phyloP scores from a whole-genome alignment of 192 early-diverging fungal species.

The Backusella mclennaniae region DNA sequence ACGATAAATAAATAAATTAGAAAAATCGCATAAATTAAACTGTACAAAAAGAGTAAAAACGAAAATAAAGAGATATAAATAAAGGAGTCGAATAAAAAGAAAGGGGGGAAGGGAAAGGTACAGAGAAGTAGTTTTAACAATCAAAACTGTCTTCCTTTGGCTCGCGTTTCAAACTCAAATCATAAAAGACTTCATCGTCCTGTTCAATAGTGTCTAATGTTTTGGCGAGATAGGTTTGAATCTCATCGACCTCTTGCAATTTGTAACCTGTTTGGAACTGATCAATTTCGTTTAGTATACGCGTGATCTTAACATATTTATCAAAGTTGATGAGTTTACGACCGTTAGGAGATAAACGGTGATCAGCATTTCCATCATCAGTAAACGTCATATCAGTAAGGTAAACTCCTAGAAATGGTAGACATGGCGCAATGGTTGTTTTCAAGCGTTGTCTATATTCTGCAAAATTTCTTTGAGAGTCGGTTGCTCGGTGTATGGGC shows the following conservation, averaged over 20 bases:
- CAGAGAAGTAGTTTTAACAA: neutral
- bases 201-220: conserved; percentile 55
- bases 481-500: conserved; percentile 55
- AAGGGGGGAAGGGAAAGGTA: neutral
- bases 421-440: conserved; percentile 55
- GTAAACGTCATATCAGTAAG: conserved; percentile 83
- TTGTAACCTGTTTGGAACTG: conserved; percentile 82
- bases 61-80: neutral
- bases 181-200: conserved; percentile 70
- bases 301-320: conserved; percentile 78
- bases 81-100: neutral
- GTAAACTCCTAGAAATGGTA: conserved; percentile 80
- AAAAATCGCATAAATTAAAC: conserved; percentile 6
- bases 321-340: conserved; percentile 84
- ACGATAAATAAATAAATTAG: neutral
- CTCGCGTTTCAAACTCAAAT: conserved; percentile 73
- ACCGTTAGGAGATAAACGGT: conserved; percentile 45
- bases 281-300: conserved; percentile 80
- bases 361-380: conserved; percentile 80
- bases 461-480: conserved; percentile 65
- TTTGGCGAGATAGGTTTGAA: conserved; percentile 66
- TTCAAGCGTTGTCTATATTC: conserved; percentile 51
- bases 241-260: conserved; percentile 70
- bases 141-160: conserved; percentile 52
- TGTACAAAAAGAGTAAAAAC: conserved; percentile 1